Evolutionary conservation across 257 asterid species (phyloP).

Genomic region (Craterostigma plantagineum): DNA sequence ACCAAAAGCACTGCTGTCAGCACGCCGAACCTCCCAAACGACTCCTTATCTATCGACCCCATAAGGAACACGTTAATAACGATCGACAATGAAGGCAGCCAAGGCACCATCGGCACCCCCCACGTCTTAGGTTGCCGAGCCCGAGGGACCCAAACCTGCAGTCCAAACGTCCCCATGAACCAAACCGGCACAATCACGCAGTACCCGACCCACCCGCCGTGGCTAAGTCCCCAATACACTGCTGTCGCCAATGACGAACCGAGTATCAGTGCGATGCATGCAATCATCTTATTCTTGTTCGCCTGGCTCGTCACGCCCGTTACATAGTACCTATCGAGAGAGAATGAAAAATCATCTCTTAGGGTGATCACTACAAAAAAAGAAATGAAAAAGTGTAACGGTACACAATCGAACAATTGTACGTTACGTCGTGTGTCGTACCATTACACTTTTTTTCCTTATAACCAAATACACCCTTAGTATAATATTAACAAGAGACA

Average conservation of each 20-base stretch:
- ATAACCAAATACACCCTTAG: too few species aligned
- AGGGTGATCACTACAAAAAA: too few species aligned
- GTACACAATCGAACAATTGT: too few species aligned
- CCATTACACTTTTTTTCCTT: too few species aligned
- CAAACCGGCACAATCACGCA: too few species aligned
- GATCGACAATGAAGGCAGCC: conserved; percentile 14
- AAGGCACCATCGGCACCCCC: conserved; percentile 19
- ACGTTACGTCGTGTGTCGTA: too few species aligned
- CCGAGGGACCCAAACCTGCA: conserved; percentile 12
- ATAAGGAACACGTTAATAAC: conserved; percentile 16
- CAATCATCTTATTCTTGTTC: conserved; percentile 9
- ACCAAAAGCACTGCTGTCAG: conserved; percentile 10
- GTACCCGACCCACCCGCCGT: too few species aligned
- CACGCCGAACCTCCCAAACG: conserved; percentile 10
- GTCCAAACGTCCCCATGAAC: neutral
- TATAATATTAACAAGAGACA: too few species aligned
- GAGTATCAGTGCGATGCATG: conserved; percentile 6
- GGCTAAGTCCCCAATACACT: conserved; percentile 9
- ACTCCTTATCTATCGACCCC: conserved; percentile 10
- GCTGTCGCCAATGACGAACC: conserved; percentile 15
- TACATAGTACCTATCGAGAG: conserved; percentile 10
- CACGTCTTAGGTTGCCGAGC: conserved; percentile 11
- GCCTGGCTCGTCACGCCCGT: conserved; percentile 8
- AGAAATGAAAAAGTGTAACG: too few species aligned
- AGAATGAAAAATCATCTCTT: too few species aligned